Evolutionary conservation across 441 rosid genomes (phyloP), one percentile per base, ranked within the genome.

Genomic region (Erodium moschatum): DNA sequence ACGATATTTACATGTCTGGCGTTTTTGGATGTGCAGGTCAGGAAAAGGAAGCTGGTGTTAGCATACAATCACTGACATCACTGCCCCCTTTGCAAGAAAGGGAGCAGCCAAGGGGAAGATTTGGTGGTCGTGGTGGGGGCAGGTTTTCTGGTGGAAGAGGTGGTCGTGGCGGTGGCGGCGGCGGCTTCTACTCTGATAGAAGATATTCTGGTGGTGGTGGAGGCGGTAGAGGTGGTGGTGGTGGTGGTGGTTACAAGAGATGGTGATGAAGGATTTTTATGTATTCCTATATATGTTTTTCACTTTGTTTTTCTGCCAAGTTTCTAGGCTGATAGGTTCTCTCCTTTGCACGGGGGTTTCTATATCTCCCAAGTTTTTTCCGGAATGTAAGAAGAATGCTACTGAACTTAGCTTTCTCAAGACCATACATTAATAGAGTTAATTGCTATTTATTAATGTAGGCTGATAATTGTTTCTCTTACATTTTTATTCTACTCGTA

Each of bases 11-110:
- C 29, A 24, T 58, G 42, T 18, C 1, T 73, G 21, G 44, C 9
- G 44, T 7, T 40, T 40, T 6, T 40, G 10, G 10, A 12, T 75
- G 75, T 75, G 75, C 86, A 82, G 97, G 87, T 44, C 79, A 84
- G 70, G 82, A 85, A 78, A 90, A 84, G 77, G 89, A 85, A 19
- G 89, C 83, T 18, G 76, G 81, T 75, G 85, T 88, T 70, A 85
- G 83, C 81, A 72, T 94, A 75, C 83, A 83, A 75, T 87, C 81
- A 64, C 68, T 94, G 66, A 85, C 86, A 67, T 71, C 84, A 67
- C 69, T 91, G 79, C 98, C 98, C 15, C 79, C 78, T 13, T 81
- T 94, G 73, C 94, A 91, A 78, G 90, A 86, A 81, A 85, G 82
- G 72, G 91, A 91, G 1, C 82, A 74, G 72, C 68, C 86, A 21